Evolutionary conservation across 1,284 basidiomycete species (phyloP), one percentile per base, ranked within the genome.

Genomic region (Fomitopsis pinicola): DNA sequence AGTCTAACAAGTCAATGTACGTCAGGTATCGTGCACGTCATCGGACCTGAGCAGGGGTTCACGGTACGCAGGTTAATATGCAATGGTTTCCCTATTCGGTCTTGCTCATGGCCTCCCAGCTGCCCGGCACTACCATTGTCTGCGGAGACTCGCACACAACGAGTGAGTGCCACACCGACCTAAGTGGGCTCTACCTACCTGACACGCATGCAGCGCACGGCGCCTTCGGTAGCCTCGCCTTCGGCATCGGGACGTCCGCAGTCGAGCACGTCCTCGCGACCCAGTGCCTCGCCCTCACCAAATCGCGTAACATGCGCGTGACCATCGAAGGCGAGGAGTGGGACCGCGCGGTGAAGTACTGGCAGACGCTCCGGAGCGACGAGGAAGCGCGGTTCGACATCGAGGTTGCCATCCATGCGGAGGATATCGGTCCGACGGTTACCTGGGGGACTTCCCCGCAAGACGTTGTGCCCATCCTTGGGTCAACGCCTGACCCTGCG

Each of bases 401-500:
- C 66, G 91, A 95, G 73, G 82, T 98, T 66, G 87, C 89, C 67
- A 92, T 98, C 71, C 82, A 85, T 62, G 94, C 91, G 6, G 88
- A 89, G 66, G 94, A 97, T 71, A 98, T 98, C 74, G 82, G 94
- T 56, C 96, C 95, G 14, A 97, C 95, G 46, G 87, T 98, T 63
- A 96, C 95, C 28, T 98, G 96, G 96, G 95, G 95, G 59, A 98
- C 95, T 2, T 96, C 94, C 28, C 95, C 95, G 57, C 92, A 98
- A 73, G 95, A 98, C 71, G 92, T 94, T 53, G 88, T 91, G 38
- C 82, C 94, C 26, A 97, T 98, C 75, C 94, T 87, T 22, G 94
- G 93, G 63, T 76, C 75, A 50, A 93, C 97, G 44, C 95, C 95
- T 38, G 87, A 94, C 73, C 96, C 95, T 6, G 75, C 84, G 3